Evolutionary conservation across 306 rosid species (phyloP).

Genomic region (Medicago ruthenica): DNA sequence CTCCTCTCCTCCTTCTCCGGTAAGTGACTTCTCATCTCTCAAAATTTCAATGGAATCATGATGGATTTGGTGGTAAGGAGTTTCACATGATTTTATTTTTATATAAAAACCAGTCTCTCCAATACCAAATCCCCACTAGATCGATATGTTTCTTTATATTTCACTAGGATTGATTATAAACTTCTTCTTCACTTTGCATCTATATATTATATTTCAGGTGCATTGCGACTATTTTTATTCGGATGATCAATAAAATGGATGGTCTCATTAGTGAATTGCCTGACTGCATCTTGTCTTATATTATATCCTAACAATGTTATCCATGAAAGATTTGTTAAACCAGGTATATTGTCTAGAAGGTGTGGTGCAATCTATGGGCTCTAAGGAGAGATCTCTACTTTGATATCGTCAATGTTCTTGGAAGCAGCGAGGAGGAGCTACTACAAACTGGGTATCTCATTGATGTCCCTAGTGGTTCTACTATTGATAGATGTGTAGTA

Average conservation of each 20-base stretch:
- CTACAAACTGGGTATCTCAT: neutral
- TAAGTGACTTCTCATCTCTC: no score
- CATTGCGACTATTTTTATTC: no score
- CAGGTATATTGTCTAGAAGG: neutral
- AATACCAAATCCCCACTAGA: no score
- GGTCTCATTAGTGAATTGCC: neutral
- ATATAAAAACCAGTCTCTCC: no score
- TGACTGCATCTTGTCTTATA: neutral
- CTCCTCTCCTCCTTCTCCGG: no score
- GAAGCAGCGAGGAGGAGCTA: neutral
- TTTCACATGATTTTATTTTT: no score
- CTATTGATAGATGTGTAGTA: neutral
- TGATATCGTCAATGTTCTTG: neutral
- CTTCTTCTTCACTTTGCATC: no score
- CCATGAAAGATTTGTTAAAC: slow-evolving; percentile 11
- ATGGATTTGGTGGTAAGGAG: no score
- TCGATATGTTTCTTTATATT: no score
- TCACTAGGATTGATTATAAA: no score
- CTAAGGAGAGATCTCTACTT: slow-evolving; percentile 10
- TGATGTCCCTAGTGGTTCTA: neutral
- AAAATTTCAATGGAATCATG: no score
- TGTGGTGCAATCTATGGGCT: neutral
- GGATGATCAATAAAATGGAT: neutral
- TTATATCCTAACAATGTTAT: neutral
- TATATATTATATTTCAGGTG: neutral